Evolutionary conservation across 1,284 basidiomycete species (phyloP).

Genomic region (Gomphus bonarii): DNA sequence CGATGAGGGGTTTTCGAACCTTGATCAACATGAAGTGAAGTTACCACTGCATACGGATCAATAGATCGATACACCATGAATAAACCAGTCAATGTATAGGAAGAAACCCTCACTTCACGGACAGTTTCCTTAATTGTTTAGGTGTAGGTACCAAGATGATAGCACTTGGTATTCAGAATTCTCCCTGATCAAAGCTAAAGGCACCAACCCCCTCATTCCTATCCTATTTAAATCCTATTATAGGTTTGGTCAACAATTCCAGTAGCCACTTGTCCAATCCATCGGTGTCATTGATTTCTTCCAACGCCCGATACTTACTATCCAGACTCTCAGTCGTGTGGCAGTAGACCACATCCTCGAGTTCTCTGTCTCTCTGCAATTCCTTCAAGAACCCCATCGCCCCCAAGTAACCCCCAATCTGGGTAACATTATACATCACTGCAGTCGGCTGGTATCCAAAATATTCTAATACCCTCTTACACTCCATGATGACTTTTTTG

Average conservation of each 20-base stretch:
- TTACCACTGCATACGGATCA: too few relatives aligned
- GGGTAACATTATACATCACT: constrained; percentile 6
- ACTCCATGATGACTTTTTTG: constrained; percentile 1
- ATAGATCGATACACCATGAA: too few relatives aligned
- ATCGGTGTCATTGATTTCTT: neutral
- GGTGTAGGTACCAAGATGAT: too few relatives aligned
- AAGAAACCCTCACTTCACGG: too few relatives aligned
- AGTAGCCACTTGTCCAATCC: constrained; percentile 4
- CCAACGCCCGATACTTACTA: neutral
- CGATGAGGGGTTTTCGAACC: too few relatives aligned
- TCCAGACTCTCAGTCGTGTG: neutral
- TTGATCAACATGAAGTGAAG: too few relatives aligned
- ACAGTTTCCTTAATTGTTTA: too few relatives aligned
- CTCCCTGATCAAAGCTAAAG: too few relatives aligned
- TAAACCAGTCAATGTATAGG: too few relatives aligned
- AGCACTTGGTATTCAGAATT: too few relatives aligned
- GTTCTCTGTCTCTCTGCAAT: neutral
- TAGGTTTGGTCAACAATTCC: neutral
- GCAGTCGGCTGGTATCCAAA: neutral
- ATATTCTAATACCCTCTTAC: neutral
- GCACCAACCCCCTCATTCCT: too few relatives aligned
- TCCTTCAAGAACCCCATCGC: neutral
- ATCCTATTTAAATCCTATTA: neutral
- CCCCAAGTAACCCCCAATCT: neutral
- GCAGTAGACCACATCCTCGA: neutral